Base-by-base conservation (phyloP, 441 rosid species). In the Breynia disticha region DNA sequence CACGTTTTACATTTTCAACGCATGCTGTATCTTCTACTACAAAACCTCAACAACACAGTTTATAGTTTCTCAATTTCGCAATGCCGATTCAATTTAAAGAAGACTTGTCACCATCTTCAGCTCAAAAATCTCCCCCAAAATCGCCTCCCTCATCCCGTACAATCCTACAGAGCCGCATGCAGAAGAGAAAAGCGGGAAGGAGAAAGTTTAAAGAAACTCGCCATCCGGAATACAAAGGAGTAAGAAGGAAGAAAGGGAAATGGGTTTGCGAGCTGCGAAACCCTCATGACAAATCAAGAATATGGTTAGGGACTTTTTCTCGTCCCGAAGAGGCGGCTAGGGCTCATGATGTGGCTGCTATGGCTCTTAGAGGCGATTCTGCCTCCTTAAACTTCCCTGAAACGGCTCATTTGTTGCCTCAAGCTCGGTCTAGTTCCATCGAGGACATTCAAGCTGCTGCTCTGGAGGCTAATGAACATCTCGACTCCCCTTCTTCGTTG, bases 331-430 rank as follows among this genome's bases (percentile, higher is more conserved):
- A 69, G 64, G 80, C 80, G 0, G 77, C 77, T 18, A 54, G 61
- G 70, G 80, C 80, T 16, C 59, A 72, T 15, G 80, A 75, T 17
- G 75, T 63, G 55, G 80, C 80, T 32, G 77, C 74, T 16, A 21
- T 68, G 14, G 70, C 77, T 0, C 61, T 75, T 10, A 59, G 64
- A 38, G 74, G 74, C 6, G 62, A 56, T 1, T 49, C 24, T 2
- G 68, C 76, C 17, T 14, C 37, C 20, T 50, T 75, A 13, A 75
- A 75, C 41, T 75, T 71, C 44, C 67, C 69, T 0, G 63, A 52
- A 41, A 51, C 64, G 0, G 64, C 69, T 24, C 37, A 22, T 1
- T 18, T 35, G n/a, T 64, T 71, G 50, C 79, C 69, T 0, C 48
- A 49, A n/a, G 59, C 76, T 0, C 54, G 48, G 57, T 68, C 76